Base-by-base conservation (phyloP, 2,329 filamentous ascomycete species). In the Colletotrichum filicis region DNA sequence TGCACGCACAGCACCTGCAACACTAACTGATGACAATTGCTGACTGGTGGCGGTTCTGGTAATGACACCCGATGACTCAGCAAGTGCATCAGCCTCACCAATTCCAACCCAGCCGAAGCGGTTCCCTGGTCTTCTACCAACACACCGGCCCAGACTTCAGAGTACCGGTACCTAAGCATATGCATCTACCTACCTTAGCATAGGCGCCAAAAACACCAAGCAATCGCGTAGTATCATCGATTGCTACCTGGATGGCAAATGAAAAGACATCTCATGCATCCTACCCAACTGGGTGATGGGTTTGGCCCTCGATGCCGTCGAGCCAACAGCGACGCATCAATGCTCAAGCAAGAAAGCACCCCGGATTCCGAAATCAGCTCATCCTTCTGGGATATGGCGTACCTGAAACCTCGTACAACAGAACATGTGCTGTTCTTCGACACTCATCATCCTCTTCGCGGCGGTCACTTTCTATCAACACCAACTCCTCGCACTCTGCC, bases 121-220 rank as follows among this genome's bases (percentile, higher is more conserved):
- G 24, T 73, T 70, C 69, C 59, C 66, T 66, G 58, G 60, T 69
- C 67, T 73, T 69, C 72, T 52, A 71, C 46, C 28, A 19, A 8
- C 30, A 42, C 55, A 26, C 52, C 30, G 16, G 8, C 11, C 22
- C 5, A 35, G 5, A 37, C 58, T 42, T 22, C 42, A 26, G 52
- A 24, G 66, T 19, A 32, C 11, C 32, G 32, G 32, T 35, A 35
- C 32, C 32, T 57, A 49, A 68, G 28, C 63, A 32, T 35, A 24
- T 22, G 42, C 19, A 49, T 49, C 19, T 49, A 49, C 30, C 30
- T 32, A 32, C 30, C 30, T 32, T 32, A 32, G 30, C 30, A 32
- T 32, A 32, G 30, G 30, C 30, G 30, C 30, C 30, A 32, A 32
- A 32, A 32, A 32, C 30, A 32, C 30, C 30, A n/a, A 49, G 32